Evolutionary conservation across 257 asterid genomes (phyloP).

Genomic region (Ligustrum vulgare): DNA sequence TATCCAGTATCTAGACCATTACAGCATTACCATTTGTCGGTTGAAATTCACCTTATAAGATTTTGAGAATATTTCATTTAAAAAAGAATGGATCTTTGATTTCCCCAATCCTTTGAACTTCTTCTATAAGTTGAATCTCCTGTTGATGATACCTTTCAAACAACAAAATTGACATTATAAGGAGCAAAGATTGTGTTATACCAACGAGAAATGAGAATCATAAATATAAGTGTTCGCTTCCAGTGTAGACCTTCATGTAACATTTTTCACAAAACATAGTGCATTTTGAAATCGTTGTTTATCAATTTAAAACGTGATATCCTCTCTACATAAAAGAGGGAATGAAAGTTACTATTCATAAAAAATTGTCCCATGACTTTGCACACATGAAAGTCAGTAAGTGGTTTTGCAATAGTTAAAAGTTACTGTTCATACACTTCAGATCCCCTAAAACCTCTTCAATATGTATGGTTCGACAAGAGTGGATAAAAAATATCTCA

Average conservation of each 20-base stretch:
- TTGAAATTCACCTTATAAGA: slow-evolving; percentile 41
- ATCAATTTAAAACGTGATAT: slow-evolving; percentile 23
- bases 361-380: no score
- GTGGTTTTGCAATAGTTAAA: no score
- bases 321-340: no score
- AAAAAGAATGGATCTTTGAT: slow-evolving; percentile 43
- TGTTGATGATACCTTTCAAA: slow-evolving; percentile 37
- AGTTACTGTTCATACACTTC: no score
- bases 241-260: no score
- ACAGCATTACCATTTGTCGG: slow-evolving; percentile 40
- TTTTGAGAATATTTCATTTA: slow-evolving; percentile 41
- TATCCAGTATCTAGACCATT: background rate
- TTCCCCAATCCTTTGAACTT: slow-evolving; percentile 31
- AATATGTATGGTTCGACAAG: no score
- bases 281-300: background rate
- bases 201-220: background rate
- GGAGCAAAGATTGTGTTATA: background rate
- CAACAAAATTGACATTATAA: slow-evolving; percentile 3
- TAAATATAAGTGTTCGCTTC: slow-evolving; percentile 9
- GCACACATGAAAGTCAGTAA: no score
- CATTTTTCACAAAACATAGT: no score
- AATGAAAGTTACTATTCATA: no score
- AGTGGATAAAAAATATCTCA: no score
- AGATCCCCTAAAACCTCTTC: no score
- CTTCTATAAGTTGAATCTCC: slow-evolving; percentile 39